phyloP scores from a whole-genome alignment of 2,329 filamentous ascomycete species.

The Fusarium agapanthi region DNA sequence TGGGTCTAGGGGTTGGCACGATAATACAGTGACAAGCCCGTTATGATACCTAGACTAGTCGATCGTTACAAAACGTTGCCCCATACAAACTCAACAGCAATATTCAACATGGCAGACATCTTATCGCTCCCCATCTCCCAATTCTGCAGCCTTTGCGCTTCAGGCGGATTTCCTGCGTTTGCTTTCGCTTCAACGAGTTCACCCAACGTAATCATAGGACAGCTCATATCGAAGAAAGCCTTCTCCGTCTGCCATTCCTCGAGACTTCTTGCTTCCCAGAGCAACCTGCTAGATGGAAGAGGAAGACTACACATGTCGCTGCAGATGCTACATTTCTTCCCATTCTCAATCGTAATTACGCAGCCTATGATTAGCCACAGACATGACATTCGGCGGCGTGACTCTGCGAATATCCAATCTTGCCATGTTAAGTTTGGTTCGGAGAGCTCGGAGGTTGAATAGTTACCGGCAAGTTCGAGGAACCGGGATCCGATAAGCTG shows the following conservation, averaged over 20 bases:
- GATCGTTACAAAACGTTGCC: not conserved
- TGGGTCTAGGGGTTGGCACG: not conserved
- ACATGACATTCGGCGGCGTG: slow-evolving; percentile 39
- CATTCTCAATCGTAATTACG: slow-evolving; percentile 31
- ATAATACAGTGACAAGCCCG: not conserved
- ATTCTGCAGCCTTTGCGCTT: slow-evolving; percentile 24
- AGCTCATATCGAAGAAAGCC: slow-evolving; percentile 18
- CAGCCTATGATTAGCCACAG: slow-evolving; percentile 40
- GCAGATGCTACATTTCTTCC: slow-evolving; percentile 2
- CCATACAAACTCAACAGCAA: slow-evolving; percentile 37
- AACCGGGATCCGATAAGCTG: slow-evolving; percentile 24
- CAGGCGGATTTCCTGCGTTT: not conserved
- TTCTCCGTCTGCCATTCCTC: slow-evolving; percentile 42
- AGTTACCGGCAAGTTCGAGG: not conserved
- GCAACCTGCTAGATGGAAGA: slow-evolving; percentile 25
- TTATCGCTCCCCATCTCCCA: slow-evolving; percentile 43
- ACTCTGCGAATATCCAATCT: slow-evolving; percentile 46
- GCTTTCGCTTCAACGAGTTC: slow-evolving; percentile 23
- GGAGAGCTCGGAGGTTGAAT: slow-evolving; percentile 18
- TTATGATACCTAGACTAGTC: not conserved
- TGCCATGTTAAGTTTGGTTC: slow-evolving; percentile 39
- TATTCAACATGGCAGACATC: slow-evolving; percentile 32
- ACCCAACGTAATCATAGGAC: slow-evolving; percentile 23
- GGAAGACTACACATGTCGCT: slow-evolving; percentile 11
- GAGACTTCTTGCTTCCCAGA: slow-evolving; percentile 39